Evolutionary conservation across 139 green algal species (phyloP), one percentile per base, ranked within the genome.

Genomic region (Coelastrella sp.): DNA sequence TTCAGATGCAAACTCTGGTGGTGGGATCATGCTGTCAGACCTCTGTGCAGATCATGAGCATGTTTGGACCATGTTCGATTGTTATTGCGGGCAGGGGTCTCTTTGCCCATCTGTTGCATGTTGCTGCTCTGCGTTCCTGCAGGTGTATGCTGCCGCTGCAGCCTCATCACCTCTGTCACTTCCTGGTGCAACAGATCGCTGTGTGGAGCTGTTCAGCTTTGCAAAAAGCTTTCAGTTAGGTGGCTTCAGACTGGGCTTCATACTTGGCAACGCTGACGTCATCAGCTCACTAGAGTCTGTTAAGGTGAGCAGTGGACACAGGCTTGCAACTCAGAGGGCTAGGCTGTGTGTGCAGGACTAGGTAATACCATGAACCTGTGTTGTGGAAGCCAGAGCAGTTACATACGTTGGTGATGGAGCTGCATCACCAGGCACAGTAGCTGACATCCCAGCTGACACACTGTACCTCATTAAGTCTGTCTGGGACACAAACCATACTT

Each of bases 141-240:
- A 92, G 89, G 88, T 90, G 51, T 91, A 87, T 72, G 87, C 81
- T 50, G 25, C 30, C 4, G 81, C 66, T 15, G 43, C 75, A n/a
- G 80, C 88, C 0, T 23, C 85, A 2, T 91, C 88, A 0, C 88
- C 90, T 25, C 86, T 91, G 71, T 68, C 80, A 34, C 84, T 90
- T 17, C 84, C 88, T 7, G 88, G 87, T 25, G 83, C 71, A 3
- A 0, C 48, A 9, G 84, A 86, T 21, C 84, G 81, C 63, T 89
- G 86, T 43, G 53, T 93, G 15, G 88, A 93, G 84, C 81, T 93
- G 15, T 91, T 92, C 78, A 87, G 68, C 38, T 91, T 91, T 38
- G 77, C 88, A 62, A 93, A 93, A 79, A 76, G 50, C 53, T 82
- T 68, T 59, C 81, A 87, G 38, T 41, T 87, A 53, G 90, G 88